Conservation (phyloP, 176 grass and related monocot species). For the Paspalum vaginatum region DNA sequence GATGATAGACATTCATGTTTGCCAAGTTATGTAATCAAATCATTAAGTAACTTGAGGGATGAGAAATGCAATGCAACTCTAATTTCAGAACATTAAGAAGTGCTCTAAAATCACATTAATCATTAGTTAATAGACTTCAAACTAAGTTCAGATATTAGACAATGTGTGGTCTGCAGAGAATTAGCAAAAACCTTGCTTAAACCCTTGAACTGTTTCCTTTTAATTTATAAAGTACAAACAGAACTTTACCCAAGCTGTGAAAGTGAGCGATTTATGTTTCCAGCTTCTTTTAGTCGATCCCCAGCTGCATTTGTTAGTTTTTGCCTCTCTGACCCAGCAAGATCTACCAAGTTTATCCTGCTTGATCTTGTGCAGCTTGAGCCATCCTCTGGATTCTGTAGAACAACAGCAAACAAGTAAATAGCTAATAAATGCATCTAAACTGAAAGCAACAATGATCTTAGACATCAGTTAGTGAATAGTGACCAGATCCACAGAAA, state of each 20-base stretch:
- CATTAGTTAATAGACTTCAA: neutral
- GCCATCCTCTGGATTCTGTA: slow-evolving; percentile 77
- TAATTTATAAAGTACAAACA: slow-evolving; percentile 13
- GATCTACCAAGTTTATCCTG: slow-evolving; percentile 97
- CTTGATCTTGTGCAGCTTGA: slow-evolving; percentile 75
- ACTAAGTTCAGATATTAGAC: slow-evolving; percentile 4
- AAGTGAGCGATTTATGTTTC: slow-evolving; percentile 98
- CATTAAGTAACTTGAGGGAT: neutral
- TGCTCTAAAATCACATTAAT: neutral
- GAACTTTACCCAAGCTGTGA: slow-evolving; percentile 90
- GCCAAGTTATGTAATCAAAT: neutral
- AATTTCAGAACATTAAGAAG: neutral
- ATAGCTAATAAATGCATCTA: neutral
- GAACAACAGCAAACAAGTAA: slow-evolving; percentile 31
- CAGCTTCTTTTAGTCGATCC: slow-evolving; percentile 90
- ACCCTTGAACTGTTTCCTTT: slow-evolving; percentile 6
- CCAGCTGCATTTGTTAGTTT: slow-evolving; percentile 84
- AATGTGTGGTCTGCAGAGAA: neutral
- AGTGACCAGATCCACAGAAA: neutral
- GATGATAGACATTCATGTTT: neutral
- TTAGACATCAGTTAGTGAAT: neutral
- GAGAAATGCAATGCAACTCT: slow-evolving; percentile 2
- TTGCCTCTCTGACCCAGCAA: slow-evolving; percentile 96
- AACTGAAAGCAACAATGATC: neutral
- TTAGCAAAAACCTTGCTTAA: neutral